These are phyloP conservation scores for Fraxinus greggii DNA, from an alignment of 305 asterid genomes.

Conservation along the genomic window DNA sequence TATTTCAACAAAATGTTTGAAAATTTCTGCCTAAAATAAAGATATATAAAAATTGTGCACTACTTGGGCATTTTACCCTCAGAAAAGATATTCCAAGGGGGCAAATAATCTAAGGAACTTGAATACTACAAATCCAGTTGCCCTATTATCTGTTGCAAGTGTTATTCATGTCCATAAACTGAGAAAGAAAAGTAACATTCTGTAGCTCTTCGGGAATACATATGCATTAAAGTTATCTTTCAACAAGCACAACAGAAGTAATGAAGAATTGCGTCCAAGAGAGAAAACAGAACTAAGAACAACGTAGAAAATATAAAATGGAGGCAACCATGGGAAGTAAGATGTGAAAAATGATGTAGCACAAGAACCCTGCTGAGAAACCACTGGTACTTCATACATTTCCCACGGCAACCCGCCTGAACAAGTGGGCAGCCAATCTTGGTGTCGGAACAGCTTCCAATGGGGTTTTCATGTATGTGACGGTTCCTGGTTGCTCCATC, in stretches of 20 bases:
- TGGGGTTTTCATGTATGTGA: conserved; percentile 61
- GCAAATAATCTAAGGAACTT: background rate
- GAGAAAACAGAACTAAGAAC: background rate
- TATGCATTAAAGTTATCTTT: background rate
- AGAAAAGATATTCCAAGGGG: background rate
- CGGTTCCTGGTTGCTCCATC: conserved; percentile 67
- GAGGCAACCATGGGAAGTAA: background rate
- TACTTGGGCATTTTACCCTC: background rate
- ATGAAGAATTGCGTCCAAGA: background rate
- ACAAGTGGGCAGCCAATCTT: conserved; percentile 46
- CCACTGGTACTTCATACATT: conserved; percentile 27
- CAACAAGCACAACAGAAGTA: background rate
- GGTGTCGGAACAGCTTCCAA: conserved; percentile 49
- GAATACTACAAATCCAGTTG: background rate
- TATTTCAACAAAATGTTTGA: background rate
- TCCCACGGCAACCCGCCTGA: conserved; percentile 50
- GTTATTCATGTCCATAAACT: background rate
- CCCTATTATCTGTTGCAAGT: background rate
- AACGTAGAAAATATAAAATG: background rate
- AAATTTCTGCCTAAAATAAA: background rate
- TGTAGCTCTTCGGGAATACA: background rate
- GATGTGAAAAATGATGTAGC: background rate
- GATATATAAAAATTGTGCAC: background rate
- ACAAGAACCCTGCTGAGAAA: background rate
- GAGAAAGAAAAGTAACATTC: background rate